Percentiles rank a stretch among this genome's conserved stretches.
These are phyloP conservation scores for Drechslerella dactyloides DNA, from an alignment of 2,329 filamentous ascomycete genomes.

Conservation along the genomic window DNA sequence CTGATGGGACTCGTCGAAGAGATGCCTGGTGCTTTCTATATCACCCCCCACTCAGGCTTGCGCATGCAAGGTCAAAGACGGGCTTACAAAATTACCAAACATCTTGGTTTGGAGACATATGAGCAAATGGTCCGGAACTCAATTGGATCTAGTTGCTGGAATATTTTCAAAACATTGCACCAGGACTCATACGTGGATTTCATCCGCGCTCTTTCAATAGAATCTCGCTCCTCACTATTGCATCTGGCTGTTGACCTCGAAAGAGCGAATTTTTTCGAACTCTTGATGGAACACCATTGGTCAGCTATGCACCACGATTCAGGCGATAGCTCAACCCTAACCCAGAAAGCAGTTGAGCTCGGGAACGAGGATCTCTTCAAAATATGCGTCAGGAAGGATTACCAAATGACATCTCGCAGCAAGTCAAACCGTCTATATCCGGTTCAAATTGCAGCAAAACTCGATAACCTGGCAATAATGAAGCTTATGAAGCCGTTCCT, in stretches of 20 bases:
- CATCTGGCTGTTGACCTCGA: not conserved
- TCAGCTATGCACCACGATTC: not conserved
- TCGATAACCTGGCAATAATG: constrained; percentile 10
- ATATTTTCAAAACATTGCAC: constrained; percentile 1
- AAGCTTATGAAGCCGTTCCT: constrained; percentile 5
- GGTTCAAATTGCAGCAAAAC: constrained; percentile 11
- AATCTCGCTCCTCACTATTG: not conserved
- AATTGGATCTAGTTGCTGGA: not conserved
- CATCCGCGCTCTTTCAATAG: not conserved
- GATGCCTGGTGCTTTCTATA: not conserved
- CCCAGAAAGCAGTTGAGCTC: not conserved
- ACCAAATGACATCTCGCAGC: not conserved
- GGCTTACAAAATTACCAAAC: not conserved
- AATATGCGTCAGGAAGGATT: not conserved
- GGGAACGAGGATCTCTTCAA: constrained; percentile 1
- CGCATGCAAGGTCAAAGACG: too few relatives aligned
- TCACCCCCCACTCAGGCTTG: too few relatives aligned
- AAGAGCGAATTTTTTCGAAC: not conserved
- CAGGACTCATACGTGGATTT: not conserved
- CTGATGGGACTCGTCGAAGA: not conserved
- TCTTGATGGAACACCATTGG: not conserved
- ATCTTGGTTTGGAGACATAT: not conserved
- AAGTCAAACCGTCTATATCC: constrained; percentile 1
- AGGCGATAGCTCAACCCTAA: not conserved
- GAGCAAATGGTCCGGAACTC: not conserved